phyloP scores from a whole-genome alignment of 2,329 filamentous ascomycete genomes.

The Aspergillus pseudoglaucus region DNA sequence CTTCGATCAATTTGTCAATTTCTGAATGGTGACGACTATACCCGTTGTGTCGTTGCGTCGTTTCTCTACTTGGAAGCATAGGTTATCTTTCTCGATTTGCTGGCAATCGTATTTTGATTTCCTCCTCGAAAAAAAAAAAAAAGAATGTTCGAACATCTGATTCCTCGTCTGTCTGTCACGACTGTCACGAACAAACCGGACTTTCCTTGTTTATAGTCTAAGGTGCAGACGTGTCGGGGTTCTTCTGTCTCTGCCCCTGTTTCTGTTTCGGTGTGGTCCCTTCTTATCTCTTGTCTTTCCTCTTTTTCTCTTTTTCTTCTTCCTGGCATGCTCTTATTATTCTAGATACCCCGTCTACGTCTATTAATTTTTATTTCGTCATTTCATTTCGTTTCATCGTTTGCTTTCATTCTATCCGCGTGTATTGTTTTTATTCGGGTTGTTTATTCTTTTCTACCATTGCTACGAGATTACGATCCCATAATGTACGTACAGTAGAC shows the following conservation, averaged over 20 bases:
- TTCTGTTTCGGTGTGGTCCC: background rate
- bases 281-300: background rate
- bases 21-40: background rate
- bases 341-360: background rate
- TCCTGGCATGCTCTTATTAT: background rate
- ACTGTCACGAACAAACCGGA: background rate
- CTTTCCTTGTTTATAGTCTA: background rate
- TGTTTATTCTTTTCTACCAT: background rate
- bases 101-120: background rate
- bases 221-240: background rate
- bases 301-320: background rate
- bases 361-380: background rate
- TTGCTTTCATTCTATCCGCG: background rate
- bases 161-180: background rate
- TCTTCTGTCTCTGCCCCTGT: background rate
- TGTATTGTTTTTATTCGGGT: background rate
- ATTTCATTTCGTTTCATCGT: background rate
- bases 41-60: background rate
- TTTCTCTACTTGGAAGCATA: background rate
- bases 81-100: background rate
- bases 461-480: background rate
- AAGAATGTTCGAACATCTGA: background rate
- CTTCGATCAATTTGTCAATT: constrained; percentile 1
- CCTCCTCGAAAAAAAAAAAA: background rate
- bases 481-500: background rate